phyloP scores from a whole-genome alignment of 1,139 yeast species.

The Sugiyamaella xylanicola region DNA sequence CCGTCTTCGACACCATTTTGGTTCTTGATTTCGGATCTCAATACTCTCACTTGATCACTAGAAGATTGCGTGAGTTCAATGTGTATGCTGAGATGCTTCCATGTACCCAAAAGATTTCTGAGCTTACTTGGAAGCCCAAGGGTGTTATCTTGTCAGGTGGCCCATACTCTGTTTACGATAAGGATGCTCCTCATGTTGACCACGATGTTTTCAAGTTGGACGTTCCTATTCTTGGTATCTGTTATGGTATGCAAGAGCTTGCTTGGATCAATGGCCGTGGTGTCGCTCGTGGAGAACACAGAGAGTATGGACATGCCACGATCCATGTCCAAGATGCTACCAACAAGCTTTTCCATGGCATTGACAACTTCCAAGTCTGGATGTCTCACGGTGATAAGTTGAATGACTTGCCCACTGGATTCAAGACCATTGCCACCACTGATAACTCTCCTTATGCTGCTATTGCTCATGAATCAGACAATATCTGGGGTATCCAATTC shows the following conservation, averaged over 20 bases:
- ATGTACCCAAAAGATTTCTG: slow-evolving; percentile 94
- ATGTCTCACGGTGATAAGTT: slow-evolving; percentile 99
- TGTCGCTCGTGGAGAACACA: slow-evolving; percentile 94
- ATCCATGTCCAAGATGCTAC: slow-evolving; percentile 68
- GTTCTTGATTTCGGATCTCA: slow-evolving; percentile 98
- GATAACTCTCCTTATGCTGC: slow-evolving; percentile 96
- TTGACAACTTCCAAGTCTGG: slow-evolving; percentile 96
- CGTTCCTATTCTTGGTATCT: slow-evolving; percentile 95
- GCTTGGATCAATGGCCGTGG: slow-evolving; percentile 98
- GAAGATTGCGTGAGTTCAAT: slow-evolving; percentile 97
- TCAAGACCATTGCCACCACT: slow-evolving; percentile 85
- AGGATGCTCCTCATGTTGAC: slow-evolving; percentile 97
- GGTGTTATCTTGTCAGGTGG: slow-evolving; percentile 97
- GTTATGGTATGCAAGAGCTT: slow-evolving; percentile 98
- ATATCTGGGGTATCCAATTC: slow-evolving; percentile 93
- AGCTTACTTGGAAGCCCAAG: slow-evolving; percentile 90
- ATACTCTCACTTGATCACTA: slow-evolving; percentile 93
- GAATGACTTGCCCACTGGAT: slow-evolving; percentile 86
- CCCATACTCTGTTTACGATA: slow-evolving; percentile 95
- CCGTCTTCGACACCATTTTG: slow-evolving; percentile 90
- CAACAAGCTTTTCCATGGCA: slow-evolving; percentile 79
- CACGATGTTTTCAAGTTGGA: slow-evolving; percentile 85
- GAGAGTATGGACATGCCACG: slow-evolving; percentile 98
- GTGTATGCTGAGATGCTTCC: slow-evolving; percentile 99
- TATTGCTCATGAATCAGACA: slow-evolving; percentile 71